Percentiles rank a stretch among this genome's conserved stretches.
Conservation (phyloP, 805 yeast species). For the Yarrowia sp. region DNA sequence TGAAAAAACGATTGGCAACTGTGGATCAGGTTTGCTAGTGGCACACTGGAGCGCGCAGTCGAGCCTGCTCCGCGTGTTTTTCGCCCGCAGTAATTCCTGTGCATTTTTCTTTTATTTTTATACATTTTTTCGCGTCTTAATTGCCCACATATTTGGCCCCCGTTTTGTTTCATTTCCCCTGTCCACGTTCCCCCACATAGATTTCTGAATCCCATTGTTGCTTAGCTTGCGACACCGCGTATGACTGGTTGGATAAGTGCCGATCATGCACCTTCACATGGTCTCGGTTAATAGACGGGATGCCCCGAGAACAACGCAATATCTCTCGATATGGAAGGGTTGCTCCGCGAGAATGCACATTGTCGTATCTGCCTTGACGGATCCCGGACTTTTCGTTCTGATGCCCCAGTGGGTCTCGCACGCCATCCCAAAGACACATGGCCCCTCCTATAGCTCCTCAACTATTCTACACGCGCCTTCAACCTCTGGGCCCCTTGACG, state of each 20-base stretch:
- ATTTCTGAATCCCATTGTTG: slow-evolving; percentile 12
- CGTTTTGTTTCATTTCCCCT: slow-evolving; percentile 19
- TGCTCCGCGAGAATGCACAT: not conserved
- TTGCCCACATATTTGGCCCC: not conserved
- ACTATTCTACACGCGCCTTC: not conserved
- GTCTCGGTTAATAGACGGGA: not conserved
- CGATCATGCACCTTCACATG: slow-evolving; percentile 18
- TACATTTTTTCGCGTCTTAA: not conserved
- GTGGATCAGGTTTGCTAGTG: not conserved
- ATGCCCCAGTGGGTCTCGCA: no score
- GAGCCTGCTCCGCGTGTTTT: no score
- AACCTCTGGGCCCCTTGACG: slow-evolving; percentile 13
- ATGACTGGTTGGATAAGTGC: slow-evolving; percentile 22
- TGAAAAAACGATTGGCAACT: not conserved
- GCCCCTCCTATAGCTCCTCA: not conserved
- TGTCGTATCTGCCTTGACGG: not conserved
- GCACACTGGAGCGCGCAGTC: no score
- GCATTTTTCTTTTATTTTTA: not conserved
- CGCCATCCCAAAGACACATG: no score
- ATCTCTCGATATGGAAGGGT: not conserved
- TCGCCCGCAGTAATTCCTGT: no score
- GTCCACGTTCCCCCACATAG: slow-evolving; percentile 9
- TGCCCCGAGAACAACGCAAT: not conserved
- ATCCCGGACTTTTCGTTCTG: no score
- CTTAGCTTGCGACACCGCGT: slow-evolving; percentile 9